These are phyloP conservation scores for Kwoniella bestiolae DNA, from an alignment of 768 basidiomycete species.

Conservation along the genomic window DNA sequence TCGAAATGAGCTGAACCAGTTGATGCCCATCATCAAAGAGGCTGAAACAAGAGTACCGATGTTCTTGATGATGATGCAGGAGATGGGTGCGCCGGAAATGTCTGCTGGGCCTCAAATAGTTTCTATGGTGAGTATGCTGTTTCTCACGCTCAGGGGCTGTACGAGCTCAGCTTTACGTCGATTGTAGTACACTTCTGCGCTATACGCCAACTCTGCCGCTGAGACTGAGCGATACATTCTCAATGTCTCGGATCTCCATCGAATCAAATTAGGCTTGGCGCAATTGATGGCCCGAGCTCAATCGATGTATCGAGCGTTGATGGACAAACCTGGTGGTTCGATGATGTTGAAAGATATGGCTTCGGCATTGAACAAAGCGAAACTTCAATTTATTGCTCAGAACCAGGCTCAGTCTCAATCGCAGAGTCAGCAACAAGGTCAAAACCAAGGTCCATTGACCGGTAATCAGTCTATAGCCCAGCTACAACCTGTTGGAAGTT, in stretches of 20 bases:
- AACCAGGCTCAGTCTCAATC: background rate
- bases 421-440: background rate
- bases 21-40: constrained; percentile 27
- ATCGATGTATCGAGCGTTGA: constrained; percentile 6
- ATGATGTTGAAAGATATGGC: constrained; percentile 2
- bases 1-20: constrained; percentile 19
- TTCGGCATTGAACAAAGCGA: constrained; percentile 5
- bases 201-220: constrained; percentile 14
- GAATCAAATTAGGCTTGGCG: constrained; percentile 8
- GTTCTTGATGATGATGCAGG: constrained; percentile 34
- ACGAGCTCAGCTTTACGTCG: background rate
- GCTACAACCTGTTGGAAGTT: background rate
- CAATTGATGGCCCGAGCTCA: constrained; percentile 15
- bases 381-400: background rate
- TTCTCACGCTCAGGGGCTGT: no score
- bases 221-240: constrained; percentile 22
- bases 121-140: constrained; percentile 12
- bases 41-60: constrained; percentile 31
- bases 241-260: constrained; percentile 8
- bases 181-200: constrained; percentile 19
- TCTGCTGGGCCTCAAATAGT: constrained; percentile 20
- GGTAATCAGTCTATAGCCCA: background rate
- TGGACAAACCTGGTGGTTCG: constrained; percentile 17
- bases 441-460: background rate
- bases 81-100: constrained; percentile 17